Conservation (phyloP, 2,329 filamentous ascomycete genomes). For the Penicillium sp. region DNA sequence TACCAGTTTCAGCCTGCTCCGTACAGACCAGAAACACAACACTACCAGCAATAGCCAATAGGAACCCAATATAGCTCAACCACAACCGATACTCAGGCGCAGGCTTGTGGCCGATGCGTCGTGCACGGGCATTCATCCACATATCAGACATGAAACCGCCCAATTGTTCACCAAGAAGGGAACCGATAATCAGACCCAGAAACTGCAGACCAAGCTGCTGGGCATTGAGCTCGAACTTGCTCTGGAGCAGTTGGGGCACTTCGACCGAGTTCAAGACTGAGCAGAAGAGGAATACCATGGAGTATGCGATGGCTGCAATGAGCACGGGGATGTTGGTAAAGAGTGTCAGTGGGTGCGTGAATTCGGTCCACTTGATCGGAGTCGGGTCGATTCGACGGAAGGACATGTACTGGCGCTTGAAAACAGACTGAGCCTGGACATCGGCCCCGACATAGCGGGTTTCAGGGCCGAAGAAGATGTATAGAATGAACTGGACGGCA, state of each 20-base stretch:
- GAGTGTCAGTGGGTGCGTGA: constrained; percentile 50
- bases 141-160: constrained; percentile 53
- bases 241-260: constrained; percentile 55
- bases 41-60: constrained; percentile 50
- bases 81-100: constrained; percentile 54
- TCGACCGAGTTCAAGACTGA: constrained; percentile 55
- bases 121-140: constrained; percentile 50
- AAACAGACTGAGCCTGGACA: constrained; percentile 23
- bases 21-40: constrained; percentile 55
- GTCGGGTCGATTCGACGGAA: constrained; percentile 50
- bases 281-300: constrained; percentile 55
- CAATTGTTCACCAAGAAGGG: constrained; percentile 56
- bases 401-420: constrained; percentile 44
- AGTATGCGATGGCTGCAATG: constrained; percentile 51
- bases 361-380: constrained; percentile 47
- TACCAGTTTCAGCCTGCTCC: constrained; percentile 39
- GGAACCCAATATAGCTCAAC: constrained; percentile 53
- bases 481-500: constrained; percentile 51
- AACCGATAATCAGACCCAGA: constrained; percentile 55
- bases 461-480: constrained; percentile 52
- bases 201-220: constrained; percentile 58
- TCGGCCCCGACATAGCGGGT: constrained; percentile 46
- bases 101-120: constrained; percentile 35
- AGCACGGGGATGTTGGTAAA: constrained; percentile 46
- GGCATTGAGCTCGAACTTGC: constrained; percentile 54